Conservation (phyloP, 2,329 filamentous ascomycete genomes). For the Fusarium sp. region DNA sequence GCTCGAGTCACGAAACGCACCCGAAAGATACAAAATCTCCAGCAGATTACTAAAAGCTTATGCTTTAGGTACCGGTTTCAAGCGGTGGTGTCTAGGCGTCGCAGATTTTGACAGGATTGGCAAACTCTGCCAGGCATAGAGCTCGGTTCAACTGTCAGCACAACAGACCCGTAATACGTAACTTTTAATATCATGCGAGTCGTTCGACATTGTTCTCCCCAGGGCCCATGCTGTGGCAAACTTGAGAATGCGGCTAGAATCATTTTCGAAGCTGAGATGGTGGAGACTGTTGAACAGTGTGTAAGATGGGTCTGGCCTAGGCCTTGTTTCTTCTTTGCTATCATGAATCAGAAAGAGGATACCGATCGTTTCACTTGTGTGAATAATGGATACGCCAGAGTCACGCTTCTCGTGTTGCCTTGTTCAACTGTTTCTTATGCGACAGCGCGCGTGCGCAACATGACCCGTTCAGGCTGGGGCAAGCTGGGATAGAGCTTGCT, state of each 20-base stretch:
- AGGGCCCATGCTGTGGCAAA: slow-evolving; percentile 40
- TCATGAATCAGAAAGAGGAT: slow-evolving; percentile 28
- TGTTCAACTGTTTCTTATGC: slow-evolving; percentile 28
- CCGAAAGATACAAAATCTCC: slow-evolving; percentile 3
- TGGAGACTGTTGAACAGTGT: slow-evolving; percentile 25
- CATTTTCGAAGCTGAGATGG: slow-evolving; percentile 37
- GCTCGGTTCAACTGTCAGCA: slow-evolving; percentile 16
- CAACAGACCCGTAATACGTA: slow-evolving; percentile 34
- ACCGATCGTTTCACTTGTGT: slow-evolving; percentile 37
- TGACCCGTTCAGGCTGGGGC: slow-evolving; percentile 22
- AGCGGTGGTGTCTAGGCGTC: slow-evolving; percentile 33
- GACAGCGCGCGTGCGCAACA: slow-evolving; percentile 33
- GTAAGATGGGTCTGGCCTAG: slow-evolving; percentile 18
- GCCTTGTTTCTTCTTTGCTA: slow-evolving; percentile 28
- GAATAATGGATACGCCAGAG: slow-evolving; percentile 26
- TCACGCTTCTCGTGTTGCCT: slow-evolving; percentile 21
- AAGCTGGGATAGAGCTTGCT: slow-evolving; percentile 32
- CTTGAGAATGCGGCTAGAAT: slow-evolving; percentile 42
- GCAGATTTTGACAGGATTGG: slow-evolving; percentile 37
- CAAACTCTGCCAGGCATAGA: slow-evolving; percentile 34
- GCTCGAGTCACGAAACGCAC: slow-evolving; percentile 10
- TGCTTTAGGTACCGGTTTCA: slow-evolving; percentile 35
- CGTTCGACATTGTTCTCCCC: slow-evolving; percentile 6
- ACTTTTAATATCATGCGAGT: slow-evolving; percentile 37
- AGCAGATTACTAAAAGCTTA: slow-evolving; percentile 12